These are phyloP conservation scores for Nakaseomyces nivariensis DNA, from an alignment of 1,139 yeast species.

Conservation along the genomic window DNA sequence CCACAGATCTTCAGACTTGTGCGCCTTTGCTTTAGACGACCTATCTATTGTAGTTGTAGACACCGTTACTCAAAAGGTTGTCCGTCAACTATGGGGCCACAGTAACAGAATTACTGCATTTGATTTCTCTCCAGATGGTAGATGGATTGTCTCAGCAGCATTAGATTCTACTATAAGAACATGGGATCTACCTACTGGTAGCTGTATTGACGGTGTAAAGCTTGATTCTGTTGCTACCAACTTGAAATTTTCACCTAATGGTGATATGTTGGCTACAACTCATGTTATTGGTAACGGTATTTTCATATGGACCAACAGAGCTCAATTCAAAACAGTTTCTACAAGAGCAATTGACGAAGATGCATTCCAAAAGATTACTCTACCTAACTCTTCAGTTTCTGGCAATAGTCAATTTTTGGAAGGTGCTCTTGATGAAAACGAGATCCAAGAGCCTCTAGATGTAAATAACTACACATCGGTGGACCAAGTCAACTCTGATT, in stretches of 20 bases:
- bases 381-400: constrained; percentile 79
- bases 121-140: constrained; percentile 90
- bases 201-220: constrained; percentile 85
- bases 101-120: constrained; percentile 77
- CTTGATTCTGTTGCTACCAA: constrained; percentile 72
- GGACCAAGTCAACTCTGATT: constrained; percentile 52
- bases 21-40: constrained; percentile 83
- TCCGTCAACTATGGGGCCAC: constrained; percentile 87
- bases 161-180: constrained; percentile 85
- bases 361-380: constrained; percentile 49
- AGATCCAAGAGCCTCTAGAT: constrained; percentile 22
- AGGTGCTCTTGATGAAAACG: constrained; percentile 50
- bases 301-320: constrained; percentile 82
- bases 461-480: constrained; percentile 40
- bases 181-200: constrained; percentile 97
- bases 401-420: constrained; percentile 69
- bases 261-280: constrained; percentile 86
- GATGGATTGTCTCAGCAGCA: constrained; percentile 84
- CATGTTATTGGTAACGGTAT: constrained; percentile 90
- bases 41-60: constrained; percentile 78
- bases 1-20: constrained; percentile 72
- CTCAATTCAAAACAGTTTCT: constrained; percentile 66
- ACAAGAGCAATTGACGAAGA: constrained; percentile 70
- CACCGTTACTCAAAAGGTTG: constrained; percentile 66
- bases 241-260: constrained; percentile 74